Base-by-base conservation (phyloP, 768 basidiomycete genomes). In the Pleurotus sapidus region DNA sequence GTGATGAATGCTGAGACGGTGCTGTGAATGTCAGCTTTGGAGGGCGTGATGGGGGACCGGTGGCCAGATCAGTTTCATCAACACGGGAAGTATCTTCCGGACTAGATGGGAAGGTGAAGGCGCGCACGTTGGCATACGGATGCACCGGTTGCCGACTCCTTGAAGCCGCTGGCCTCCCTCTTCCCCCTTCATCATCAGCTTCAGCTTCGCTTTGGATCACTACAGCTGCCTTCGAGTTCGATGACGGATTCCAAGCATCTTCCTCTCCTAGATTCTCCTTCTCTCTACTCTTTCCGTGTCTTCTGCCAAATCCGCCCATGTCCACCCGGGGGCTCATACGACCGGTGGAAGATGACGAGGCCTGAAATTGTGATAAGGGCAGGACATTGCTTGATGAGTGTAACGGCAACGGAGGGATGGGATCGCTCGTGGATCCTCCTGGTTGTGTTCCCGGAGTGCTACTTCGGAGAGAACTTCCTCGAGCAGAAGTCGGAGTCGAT, bases 341-440 rank as follows among this genome's bases (percentile, higher is more conserved):
- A 45, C 17, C n/a, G n/a, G 43, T 17, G 14, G 20, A 45, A 9
- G 20, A 14, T 14, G 43, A 23, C n/a, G 43, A 8, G 43, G 15
- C 17, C 43, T 17, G 20, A 23, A 8, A 18, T 15, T 20, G n/a
- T 12, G 46, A 48, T 47, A 46, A 27, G 6, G 75, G 66, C 40
- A 73, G 69, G 17, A 70, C 68, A 65, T 79, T 78, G 9, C 81
- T 81, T 64, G 84, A 86, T 4, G 84, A 84, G 49, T 43, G 55
- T 14, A 54, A 59, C 45, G 51, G 61, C 63, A 25, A 60, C 50
- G 5, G 48, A 49, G 43, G 62, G 62, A 12, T 60, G 59, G 59
- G 59, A 54, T 38, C 43, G 61, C 58, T 43, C 63, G 46, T 59
- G 42, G 27, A 18, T 55, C n/a, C 42, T 7, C 42, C 20, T 7